Evolutionary conservation across 1,139 yeast genomes (phyloP).

Genomic region (Taphrina populina): DNA sequence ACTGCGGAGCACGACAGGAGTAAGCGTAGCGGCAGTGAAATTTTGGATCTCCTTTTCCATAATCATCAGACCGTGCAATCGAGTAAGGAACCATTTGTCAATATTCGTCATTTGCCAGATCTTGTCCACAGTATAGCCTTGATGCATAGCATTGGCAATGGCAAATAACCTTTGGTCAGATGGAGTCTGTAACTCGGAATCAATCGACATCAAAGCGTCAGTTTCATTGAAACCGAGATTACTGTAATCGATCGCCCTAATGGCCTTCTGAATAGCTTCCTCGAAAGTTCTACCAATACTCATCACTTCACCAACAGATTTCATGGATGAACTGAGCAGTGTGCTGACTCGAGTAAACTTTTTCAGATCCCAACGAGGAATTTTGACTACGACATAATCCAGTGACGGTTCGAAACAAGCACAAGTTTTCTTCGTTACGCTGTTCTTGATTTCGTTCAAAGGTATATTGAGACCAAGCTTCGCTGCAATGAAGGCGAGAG

Average conservation of each 20-base stretch:
- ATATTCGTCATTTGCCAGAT: slow-evolving; percentile 90
- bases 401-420: slow-evolving; percentile 98
- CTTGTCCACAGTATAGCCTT: slow-evolving; percentile 79
- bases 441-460: slow-evolving; percentile 84
- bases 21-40: slow-evolving; percentile 52
- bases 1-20: slow-evolving; percentile 62
- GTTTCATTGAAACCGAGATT: slow-evolving; percentile 91
- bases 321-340: slow-evolving; percentile 88
- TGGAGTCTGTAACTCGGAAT: slow-evolving; percentile 87
- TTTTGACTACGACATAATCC: slow-evolving; percentile 95
- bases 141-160: slow-evolving; percentile 86
- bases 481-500: slow-evolving; percentile 97
- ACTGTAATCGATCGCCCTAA: slow-evolving; percentile 91
- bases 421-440: slow-evolving; percentile 91
- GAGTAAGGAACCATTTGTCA: slow-evolving; percentile 95
- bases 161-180: slow-evolving; percentile 96
- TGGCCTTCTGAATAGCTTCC: slow-evolving; percentile 97
- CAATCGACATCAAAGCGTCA: slow-evolving; percentile 82
- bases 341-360: slow-evolving; percentile 92
- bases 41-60: slow-evolving; percentile 29
- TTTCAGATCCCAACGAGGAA: slow-evolving; percentile 98
- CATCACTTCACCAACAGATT: slow-evolving; percentile 99
- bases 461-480: slow-evolving; percentile 93
- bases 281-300: slow-evolving; percentile 96
- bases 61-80: slow-evolving; percentile 57